Evolutionary conservation across 352 stramenopile genomes (phyloP).

Genomic region (Plasmopara halstedii): DNA sequence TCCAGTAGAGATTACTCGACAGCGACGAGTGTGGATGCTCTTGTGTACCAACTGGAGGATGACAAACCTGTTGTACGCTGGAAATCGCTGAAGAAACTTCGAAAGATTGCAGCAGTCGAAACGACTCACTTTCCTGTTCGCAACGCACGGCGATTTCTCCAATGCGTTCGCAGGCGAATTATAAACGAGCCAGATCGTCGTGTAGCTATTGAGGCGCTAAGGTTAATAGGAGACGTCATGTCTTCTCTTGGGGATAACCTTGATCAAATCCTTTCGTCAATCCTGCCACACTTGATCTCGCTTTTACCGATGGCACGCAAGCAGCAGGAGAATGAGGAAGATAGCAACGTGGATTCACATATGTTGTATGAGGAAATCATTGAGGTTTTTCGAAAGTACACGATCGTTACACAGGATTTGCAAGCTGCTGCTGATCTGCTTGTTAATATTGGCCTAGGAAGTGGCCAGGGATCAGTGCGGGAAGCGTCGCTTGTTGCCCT

Average conservation of each 20-base stretch:
- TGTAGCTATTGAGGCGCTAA: slow-evolving; percentile 44
- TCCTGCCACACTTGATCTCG: slow-evolving; percentile 58
- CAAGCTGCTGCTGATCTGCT: slow-evolving; percentile 47
- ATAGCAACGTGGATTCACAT: slow-evolving; percentile 8
- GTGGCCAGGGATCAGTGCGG: slow-evolving; percentile 27
- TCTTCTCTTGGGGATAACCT: slow-evolving; percentile 50
- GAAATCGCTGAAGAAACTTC: slow-evolving; percentile 52
- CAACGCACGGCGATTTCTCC: slow-evolving; percentile 63
- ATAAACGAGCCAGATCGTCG: slow-evolving; percentile 26
- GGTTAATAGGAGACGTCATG: slow-evolving; percentile 59
- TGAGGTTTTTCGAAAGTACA: slow-evolving; percentile 59
- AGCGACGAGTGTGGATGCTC: slow-evolving; percentile 54
- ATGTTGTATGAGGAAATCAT: slow-evolving; percentile 47
- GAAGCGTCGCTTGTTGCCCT: slow-evolving; percentile 43
- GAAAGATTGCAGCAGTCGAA: slow-evolving; percentile 58
- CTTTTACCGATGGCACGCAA: slow-evolving; percentile 24
- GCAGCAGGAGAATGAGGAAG: slow-evolving; percentile 6
- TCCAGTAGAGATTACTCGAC: slow-evolving; percentile 11
- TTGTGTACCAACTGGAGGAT: slow-evolving; percentile 78
- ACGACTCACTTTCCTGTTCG: slow-evolving; percentile 56
- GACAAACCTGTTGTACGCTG: slow-evolving; percentile 45
- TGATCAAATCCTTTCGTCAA: slow-evolving; percentile 58
- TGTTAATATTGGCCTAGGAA: slow-evolving; percentile 52
- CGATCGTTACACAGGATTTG: slow-evolving; percentile 50
- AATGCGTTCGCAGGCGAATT: slow-evolving; percentile 56